Conservation (phyloP, 2,329 filamentous ascomycete genomes). For the Macroventuria anomochaeta region DNA sequence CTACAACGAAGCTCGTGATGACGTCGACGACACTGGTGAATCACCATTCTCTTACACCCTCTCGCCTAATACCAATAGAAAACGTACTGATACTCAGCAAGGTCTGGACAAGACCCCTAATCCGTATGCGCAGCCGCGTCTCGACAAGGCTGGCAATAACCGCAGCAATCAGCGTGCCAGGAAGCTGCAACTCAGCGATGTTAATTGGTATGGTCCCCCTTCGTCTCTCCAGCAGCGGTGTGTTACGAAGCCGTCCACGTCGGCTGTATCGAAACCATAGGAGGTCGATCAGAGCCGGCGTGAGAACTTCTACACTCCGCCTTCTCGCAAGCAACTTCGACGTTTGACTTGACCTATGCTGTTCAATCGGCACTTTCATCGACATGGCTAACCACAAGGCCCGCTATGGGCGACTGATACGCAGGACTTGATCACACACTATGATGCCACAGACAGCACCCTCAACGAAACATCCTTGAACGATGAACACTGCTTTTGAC, state of each 20-base stretch:
- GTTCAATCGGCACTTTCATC: constrained; percentile 10
- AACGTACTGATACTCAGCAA: constrained; percentile 44
- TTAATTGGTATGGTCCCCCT: constrained; percentile 81
- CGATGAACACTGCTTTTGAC: constrained; percentile 8
- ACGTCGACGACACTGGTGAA: constrained; percentile 77
- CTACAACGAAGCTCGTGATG: constrained; percentile 83
- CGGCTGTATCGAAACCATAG: constrained; percentile 14
- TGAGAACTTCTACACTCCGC: constrained; percentile 8
- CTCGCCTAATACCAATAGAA: constrained; percentile 59
- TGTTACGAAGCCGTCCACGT: constrained; percentile 12
- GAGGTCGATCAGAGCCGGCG: constrained; percentile 21
- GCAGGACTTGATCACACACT: constrained; percentile 40
- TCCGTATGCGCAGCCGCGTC: constrained; percentile 53
- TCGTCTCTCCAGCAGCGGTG: constrained; percentile 26
- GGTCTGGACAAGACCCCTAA: constrained; percentile 51
- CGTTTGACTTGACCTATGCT: constrained; percentile 15
- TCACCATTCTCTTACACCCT: constrained; percentile 51
- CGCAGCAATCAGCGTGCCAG: constrained; percentile 81
- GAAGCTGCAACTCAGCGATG: constrained; percentile 93
- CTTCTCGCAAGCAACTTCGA: constrained; percentile 15
- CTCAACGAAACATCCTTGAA: constrained; percentile 21
- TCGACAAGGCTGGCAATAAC: constrained; percentile 66
- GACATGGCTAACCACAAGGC: constrained; percentile 36
- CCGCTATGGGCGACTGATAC: constrained; percentile 32
- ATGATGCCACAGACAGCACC: constrained; percentile 34